phyloP scores from a whole-genome alignment of 495 filamentous ascomycete species.

The Podospora conica region DNA sequence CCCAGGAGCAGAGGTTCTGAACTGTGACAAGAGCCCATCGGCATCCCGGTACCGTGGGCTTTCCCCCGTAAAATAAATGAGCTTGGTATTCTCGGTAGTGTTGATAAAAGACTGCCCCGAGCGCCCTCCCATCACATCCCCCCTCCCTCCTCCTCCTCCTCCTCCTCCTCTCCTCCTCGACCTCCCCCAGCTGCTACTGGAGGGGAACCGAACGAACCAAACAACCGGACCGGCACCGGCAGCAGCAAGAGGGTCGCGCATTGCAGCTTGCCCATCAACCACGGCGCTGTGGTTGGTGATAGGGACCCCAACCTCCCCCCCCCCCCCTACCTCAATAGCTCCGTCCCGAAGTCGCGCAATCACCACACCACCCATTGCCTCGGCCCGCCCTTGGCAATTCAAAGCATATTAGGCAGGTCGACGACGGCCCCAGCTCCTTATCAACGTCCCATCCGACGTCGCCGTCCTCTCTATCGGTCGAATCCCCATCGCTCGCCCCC shows the following conservation, averaged over 20 bases:
- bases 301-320: not conserved
- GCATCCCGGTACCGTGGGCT: not conserved
- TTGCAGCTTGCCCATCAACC: not conserved
- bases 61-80: not conserved
- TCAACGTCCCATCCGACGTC: not conserved
- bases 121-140: not conserved
- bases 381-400: not conserved
- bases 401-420: not conserved
- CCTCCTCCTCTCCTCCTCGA: not conserved
- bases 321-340: not conserved
- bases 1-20: not conserved
- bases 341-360: not conserved
- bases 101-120: not conserved
- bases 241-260: not conserved
- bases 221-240: not conserved
- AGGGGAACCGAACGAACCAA: not conserved
- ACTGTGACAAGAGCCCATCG: not conserved
- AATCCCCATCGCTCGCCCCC: not conserved
- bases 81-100: not conserved
- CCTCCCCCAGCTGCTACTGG: not conserved
- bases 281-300: not conserved
- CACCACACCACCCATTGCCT: not conserved
- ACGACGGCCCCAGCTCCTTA: not conserved
- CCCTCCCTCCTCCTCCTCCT: not conserved
- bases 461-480: not conserved